These are phyloP conservation scores for Periconia macrospinosa DNA, from an alignment of 2,329 filamentous ascomycete species.

Conservation along the genomic window DNA sequence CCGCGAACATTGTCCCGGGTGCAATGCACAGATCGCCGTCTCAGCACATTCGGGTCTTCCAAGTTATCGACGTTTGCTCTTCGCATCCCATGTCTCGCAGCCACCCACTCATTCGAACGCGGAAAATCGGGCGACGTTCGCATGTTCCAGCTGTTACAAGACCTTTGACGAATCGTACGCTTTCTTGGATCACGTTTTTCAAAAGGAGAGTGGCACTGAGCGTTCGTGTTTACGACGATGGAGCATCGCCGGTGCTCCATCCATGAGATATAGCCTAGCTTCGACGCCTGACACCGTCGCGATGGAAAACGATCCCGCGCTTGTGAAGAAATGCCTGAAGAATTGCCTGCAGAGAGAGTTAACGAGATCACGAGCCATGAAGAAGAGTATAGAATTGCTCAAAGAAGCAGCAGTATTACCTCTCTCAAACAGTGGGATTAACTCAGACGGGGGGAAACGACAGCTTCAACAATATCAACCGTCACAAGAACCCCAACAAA, in stretches of 20 bases:
- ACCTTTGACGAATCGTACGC: slow-evolving; percentile 38
- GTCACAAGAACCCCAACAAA: too few species aligned
- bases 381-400: slow-evolving; percentile 12
- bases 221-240: slow-evolving; percentile 29
- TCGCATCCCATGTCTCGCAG: slow-evolving; percentile 29
- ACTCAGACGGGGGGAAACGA: neutral
- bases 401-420: neutral
- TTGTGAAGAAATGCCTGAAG: slow-evolving; percentile 35
- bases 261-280: slow-evolving; percentile 1
- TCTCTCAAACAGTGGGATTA: neutral
- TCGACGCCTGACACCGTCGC: slow-evolving; percentile 16
- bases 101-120: slow-evolving; percentile 1
- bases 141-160: slow-evolving; percentile 41
- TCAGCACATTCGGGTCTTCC: slow-evolving; percentile 36
- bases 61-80: slow-evolving; percentile 31
- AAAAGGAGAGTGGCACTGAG: slow-evolving; percentile 37
- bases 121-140: slow-evolving; percentile 29
- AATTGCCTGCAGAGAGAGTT: slow-evolving; percentile 36
- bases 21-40: slow-evolving; percentile 32
- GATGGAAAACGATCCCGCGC: slow-evolving; percentile 22
- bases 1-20: slow-evolving; percentile 36
- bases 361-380: slow-evolving; percentile 20
- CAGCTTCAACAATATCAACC: neutral
- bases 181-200: slow-evolving; percentile 39
- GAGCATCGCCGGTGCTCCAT: slow-evolving; percentile 9